Evolutionary conservation across 192 early-diverging fungal genomes (phyloP), one percentile per base, ranked within the genome.

Genomic region (Coemansia reversa): DNA sequence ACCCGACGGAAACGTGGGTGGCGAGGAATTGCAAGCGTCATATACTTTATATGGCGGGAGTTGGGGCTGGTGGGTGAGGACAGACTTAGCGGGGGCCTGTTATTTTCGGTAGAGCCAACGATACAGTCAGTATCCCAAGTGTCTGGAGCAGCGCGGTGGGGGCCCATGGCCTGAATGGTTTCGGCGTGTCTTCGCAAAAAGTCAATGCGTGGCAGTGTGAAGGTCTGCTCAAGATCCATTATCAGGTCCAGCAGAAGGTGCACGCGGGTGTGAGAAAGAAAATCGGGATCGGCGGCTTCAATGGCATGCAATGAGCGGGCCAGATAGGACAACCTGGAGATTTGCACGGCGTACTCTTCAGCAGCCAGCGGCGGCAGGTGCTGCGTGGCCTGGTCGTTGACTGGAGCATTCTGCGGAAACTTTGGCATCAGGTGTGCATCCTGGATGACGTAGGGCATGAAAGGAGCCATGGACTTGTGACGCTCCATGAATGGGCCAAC

Each of bases 221-320:
- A 58, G 4, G 42, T 49, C 3, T 49, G 54, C 49, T 74, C 76
- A 35, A 79, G 58, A 52, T 74, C 67, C 35, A 79, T 20, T 2
- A 79, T 60, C 61, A 79, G 60, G 30, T 79, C 76, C 9, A 79
- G 56, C n/a, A 79, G 60, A 60, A 70, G 56, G 30, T 73, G 71
- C 20, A 65, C 64, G 24, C 71, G 67, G 0, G 71, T 68, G 12
- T 74, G 58, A 18, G 67, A 62, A 12, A 79, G 71, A 54, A 70
- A 70, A 25, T 55, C 67, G 0, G 70, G 71, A 18, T 79, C 76
- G 8, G 70, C 76, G 27, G 61, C 49, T 12, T 74, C 76, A 55
- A 79, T 66, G 1, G 67, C 60, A 23, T 79, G 76, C 42, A 79
- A 67, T 18, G 64, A 39, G 55, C 76, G 63, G 27, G 70, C 58